These are phyloP conservation scores for Tirmania nivea DNA, from an alignment of 495 filamentous ascomycete species.

Conservation along the genomic window DNA sequence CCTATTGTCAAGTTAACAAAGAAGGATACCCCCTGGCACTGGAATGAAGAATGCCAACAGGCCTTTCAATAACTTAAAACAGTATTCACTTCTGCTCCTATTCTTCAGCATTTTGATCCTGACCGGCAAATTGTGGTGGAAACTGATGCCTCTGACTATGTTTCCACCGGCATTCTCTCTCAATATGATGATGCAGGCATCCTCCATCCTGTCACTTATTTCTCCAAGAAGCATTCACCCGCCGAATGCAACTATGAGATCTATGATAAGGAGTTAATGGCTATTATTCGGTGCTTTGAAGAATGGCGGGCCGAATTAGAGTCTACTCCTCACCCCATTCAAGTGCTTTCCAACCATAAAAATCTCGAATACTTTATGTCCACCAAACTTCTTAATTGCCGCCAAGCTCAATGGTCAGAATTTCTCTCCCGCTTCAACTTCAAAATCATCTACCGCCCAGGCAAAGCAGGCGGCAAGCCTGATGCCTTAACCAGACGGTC, in stretches of 20 bases:
- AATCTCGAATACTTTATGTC: constrained; percentile 17
- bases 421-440: constrained; percentile 4
- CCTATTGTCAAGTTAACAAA: background rate
- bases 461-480: background rate
- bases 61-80: background rate
- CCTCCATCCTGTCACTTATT: no score
- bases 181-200: background rate
- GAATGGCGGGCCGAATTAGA: constrained; percentile 17
- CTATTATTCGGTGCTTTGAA: constrained; percentile 12
- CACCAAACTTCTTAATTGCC: background rate
- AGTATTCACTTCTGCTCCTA: background rate
- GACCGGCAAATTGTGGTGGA: background rate
- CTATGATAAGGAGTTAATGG: background rate
- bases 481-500: background rate
- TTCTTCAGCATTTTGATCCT: background rate
- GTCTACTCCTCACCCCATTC: constrained; percentile 1
- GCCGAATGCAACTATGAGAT: no score
- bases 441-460: constrained; percentile 2
- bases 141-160: background rate
- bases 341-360: constrained; percentile 11
- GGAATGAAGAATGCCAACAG: background rate
- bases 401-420: constrained; percentile 1
- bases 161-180: background rate
- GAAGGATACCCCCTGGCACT: background rate
- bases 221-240: no score